Conservation (phyloP, 306 rosid species). For the Lathyrus aphaca region DNA sequence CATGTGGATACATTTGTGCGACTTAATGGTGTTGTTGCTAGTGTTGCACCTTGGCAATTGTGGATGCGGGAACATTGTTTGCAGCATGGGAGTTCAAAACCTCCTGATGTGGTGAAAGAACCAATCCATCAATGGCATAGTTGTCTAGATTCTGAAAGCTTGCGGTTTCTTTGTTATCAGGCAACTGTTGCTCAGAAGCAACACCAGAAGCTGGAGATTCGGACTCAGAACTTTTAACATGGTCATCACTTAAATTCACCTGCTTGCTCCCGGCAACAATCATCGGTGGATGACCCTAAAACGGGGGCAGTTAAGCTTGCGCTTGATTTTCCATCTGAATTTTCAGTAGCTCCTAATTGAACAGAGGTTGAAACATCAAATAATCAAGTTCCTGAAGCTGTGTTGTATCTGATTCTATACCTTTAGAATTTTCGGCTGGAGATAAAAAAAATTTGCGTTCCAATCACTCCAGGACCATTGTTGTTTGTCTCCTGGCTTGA, state of each 20-base stretch:
- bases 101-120: constrained; percentile 73
- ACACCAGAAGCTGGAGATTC: too few relatives aligned
- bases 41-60: constrained; percentile 81
- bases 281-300: constrained; percentile 61
- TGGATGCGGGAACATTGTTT: constrained; percentile 64
- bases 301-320: constrained; percentile 64
- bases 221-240: too few relatives aligned
- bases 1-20: constrained; percentile 97
- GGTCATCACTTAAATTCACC: too few relatives aligned
- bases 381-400: constrained; percentile 67
- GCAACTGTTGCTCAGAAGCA: too few relatives aligned
- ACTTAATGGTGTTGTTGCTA: constrained; percentile 58
- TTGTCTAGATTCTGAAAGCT: too few relatives aligned
- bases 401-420: constrained; percentile 54
- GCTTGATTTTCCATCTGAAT: constrained; percentile 52
- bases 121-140: constrained; percentile 60
- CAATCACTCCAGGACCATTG: too few relatives aligned
- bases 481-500: too few relatives aligned
- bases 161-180: too few relatives aligned
- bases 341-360: constrained; percentile 60
- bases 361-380: constrained; percentile 48
- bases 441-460: too few relatives aligned
- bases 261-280: constrained; percentile 63
- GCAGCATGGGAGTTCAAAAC: constrained; percentile 60
- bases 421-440: constrained; percentile 54